phyloP scores from a whole-genome alignment of 1,284 basidiomycete species.

The Wolfiporia cocos region DNA sequence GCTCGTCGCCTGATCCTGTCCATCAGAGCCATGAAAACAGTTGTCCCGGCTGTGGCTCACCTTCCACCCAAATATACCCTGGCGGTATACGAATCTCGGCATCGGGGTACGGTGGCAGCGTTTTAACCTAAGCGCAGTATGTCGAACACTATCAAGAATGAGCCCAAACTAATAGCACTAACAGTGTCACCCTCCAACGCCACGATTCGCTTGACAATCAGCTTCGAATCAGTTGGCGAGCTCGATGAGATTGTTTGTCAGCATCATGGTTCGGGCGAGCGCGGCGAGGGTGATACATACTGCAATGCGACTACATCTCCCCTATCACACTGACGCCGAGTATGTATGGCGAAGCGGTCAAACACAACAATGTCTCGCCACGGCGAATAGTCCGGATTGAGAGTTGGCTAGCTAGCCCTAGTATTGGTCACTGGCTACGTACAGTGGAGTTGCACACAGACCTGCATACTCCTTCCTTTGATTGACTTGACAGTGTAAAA shows the following conservation, averaged over 20 bases:
- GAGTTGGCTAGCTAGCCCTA: slow-evolving; percentile 54
- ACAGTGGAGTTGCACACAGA: slow-evolving; percentile 21
- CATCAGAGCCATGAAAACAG: no score
- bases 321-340: slow-evolving; percentile 32
- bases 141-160: neutral
- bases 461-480: slow-evolving; percentile 73
- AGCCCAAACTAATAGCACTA: neutral
- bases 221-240: slow-evolving; percentile 51
- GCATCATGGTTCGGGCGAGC: neutral
- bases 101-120: slow-evolving; percentile 67
- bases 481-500: slow-evolving; percentile 50
- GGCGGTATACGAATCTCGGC: slow-evolving; percentile 45
- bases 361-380: slow-evolving; percentile 62
- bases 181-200: slow-evolving; percentile 57
- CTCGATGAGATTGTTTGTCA: slow-evolving; percentile 34
- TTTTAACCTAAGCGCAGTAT: slow-evolving; percentile 36
- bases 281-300: slow-evolving; percentile 27
- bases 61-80: slow-evolving; percentile 74
- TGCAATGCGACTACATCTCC: slow-evolving; percentile 64
- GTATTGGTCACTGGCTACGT: slow-evolving; percentile 7
- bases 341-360: slow-evolving; percentile 41
- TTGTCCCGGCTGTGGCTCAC: no score
- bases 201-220: slow-evolving; percentile 62
- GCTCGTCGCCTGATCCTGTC: slow-evolving; percentile 64
- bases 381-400: slow-evolving; percentile 64